Evolutionary conservation across 257 asterid species (phyloP).

Genomic region (Fraxinus pennsylvanica): DNA sequence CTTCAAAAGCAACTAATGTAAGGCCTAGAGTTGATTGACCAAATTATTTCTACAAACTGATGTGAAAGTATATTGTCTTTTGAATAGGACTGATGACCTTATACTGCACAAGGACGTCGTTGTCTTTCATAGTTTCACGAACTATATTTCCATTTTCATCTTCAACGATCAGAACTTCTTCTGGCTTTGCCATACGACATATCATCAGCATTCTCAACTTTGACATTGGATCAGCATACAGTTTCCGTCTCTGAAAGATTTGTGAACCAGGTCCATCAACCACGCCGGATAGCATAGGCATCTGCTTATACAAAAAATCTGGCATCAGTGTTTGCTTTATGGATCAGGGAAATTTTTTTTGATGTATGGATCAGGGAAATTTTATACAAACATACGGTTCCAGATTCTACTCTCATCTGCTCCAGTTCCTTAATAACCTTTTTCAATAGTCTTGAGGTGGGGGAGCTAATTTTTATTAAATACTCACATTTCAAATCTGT

Average conservation of each 20-base stretch:
- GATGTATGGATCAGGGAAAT: background rate
- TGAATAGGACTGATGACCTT: slow-evolving; percentile 53
- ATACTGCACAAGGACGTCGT: slow-evolving; percentile 95
- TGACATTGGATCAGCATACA: slow-evolving; percentile 87
- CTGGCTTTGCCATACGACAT: slow-evolving; percentile 99
- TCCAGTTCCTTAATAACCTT: background rate
- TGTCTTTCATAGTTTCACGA: slow-evolving; percentile 98
- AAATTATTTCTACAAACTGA: background rate
- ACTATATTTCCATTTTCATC: slow-evolving; percentile 99
- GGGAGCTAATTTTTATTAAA: background rate
- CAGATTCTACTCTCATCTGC: background rate
- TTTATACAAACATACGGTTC: background rate
- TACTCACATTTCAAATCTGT: background rate
- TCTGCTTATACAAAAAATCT: slow-evolving; percentile 44
- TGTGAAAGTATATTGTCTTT: background rate
- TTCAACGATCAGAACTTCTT: slow-evolving; percentile 95
- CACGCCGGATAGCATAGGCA: slow-evolving; percentile 63
- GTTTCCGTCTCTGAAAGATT: slow-evolving; percentile 78
- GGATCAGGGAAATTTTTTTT: background rate
- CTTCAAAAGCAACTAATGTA: background rate
- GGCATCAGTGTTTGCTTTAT: background rate
- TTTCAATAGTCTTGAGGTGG: background rate
- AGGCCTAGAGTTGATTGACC: background rate
- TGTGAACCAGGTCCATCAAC: slow-evolving; percentile 84
- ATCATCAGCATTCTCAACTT: slow-evolving; percentile 91